Evolutionary conservation across 371 early-diverging fungal species (phyloP).

Genomic region (Chytridium lagenaria): DNA sequence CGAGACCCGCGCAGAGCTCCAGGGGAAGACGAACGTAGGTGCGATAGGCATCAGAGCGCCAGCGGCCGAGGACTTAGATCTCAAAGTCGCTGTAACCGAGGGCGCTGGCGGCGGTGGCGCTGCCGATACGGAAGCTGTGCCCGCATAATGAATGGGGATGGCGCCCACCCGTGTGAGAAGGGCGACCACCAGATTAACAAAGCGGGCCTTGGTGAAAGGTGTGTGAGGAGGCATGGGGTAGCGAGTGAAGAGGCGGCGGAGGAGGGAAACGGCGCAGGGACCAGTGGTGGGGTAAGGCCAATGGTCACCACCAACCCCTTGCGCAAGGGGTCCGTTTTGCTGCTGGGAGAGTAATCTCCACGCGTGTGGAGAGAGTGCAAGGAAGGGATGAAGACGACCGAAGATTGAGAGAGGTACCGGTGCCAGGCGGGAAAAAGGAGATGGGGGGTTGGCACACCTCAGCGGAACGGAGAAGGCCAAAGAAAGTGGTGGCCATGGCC

Average conservation of each 20-base stretch:
- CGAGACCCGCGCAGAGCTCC: too few species aligned
- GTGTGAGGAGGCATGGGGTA: neutral
- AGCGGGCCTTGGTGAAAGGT: slow-evolving; percentile 3
- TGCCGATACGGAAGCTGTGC: slow-evolving; percentile 26
- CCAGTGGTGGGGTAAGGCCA: neutral
- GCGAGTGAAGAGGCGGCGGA: slow-evolving; percentile 18
- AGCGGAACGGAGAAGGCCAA: too few species aligned
- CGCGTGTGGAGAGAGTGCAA: too few species aligned
- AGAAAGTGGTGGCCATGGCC: too few species aligned
- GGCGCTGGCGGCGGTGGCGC: too few species aligned
- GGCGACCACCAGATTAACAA: neutral
- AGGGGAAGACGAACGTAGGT: too few species aligned
- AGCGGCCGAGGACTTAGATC: slow-evolving; percentile 11
- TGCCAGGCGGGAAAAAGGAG: too few species aligned
- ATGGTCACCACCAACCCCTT: slow-evolving; percentile 12
- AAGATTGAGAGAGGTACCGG: too few species aligned
- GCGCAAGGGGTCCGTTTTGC: slow-evolving; percentile 27
- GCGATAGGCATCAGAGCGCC: too few species aligned
- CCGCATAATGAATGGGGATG: slow-evolving; percentile 22
- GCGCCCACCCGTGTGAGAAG: slow-evolving; percentile 12
- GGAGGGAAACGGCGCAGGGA: neutral
- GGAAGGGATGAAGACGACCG: too few species aligned
- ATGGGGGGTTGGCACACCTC: too few species aligned
- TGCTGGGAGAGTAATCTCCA: slow-evolving; percentile 12
- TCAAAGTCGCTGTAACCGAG: slow-evolving; percentile 18